phyloP scores from a whole-genome alignment of 2,329 filamentous ascomycete species.

The Passalora sequoiae region DNA sequence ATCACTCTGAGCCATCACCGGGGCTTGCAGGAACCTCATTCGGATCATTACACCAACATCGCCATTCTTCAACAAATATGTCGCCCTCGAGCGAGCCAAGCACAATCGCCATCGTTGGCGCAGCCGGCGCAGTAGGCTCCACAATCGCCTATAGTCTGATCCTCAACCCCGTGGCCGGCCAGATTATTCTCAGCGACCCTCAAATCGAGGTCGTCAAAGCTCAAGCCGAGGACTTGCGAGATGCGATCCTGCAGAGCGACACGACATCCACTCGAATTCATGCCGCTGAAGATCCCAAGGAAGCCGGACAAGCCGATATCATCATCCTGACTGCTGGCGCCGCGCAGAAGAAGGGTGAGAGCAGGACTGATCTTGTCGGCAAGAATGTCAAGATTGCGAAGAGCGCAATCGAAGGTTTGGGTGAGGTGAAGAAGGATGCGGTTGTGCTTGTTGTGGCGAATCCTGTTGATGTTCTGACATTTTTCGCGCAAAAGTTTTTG shows the following conservation, averaged over 20 bases:
- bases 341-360: conserved; percentile 47
- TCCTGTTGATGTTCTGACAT: conserved; percentile 52
- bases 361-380: conserved; percentile 43
- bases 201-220: conserved; percentile 45
- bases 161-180: conserved; percentile 46
- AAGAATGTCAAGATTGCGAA: conserved; percentile 47
- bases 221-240: conserved; percentile 50
- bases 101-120: conserved; percentile 48
- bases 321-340: conserved; percentile 52
- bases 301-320: conserved; percentile 52
- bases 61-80: not conserved
- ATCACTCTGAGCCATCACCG: no score
- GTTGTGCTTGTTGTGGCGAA: conserved; percentile 52
- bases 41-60: not conserved
- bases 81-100: not conserved
- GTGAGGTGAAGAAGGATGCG: conserved; percentile 44
- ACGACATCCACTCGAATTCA: conserved; percentile 42
- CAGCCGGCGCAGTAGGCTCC: conserved; percentile 48
- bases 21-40: not conserved
- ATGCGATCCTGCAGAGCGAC: conserved; percentile 45
- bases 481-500: conserved; percentile 45
- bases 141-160: conserved; percentile 51
- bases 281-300: conserved; percentile 40
- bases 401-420: conserved; percentile 46
- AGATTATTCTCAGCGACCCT: conserved; percentile 52